phyloP scores from a whole-genome alignment of 192 early-diverging fungal species.

The Backusella liffmaniae region DNA sequence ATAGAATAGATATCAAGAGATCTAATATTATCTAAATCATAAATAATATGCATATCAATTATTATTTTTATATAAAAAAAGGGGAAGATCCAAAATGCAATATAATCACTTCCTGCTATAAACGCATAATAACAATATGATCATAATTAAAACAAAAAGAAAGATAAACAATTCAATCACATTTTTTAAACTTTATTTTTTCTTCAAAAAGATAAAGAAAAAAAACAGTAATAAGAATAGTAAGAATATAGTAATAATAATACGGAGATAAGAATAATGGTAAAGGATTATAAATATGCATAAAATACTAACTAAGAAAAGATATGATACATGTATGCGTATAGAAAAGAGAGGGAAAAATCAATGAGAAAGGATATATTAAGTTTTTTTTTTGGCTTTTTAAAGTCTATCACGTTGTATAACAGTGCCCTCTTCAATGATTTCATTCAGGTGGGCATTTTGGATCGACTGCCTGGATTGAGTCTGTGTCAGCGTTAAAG shows the following conservation, averaged over 20 bases:
- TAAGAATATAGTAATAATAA: not conserved
- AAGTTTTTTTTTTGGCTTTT: not conserved
- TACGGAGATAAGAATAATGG: not conserved
- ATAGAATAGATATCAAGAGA: not conserved
- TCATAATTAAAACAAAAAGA: not conserved
- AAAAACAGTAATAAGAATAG: not conserved
- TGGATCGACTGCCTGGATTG: not conserved
- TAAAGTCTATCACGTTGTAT: conserved; percentile 3
- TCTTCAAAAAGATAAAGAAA: not conserved
- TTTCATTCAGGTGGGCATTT: not conserved
- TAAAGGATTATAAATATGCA: not conserved
- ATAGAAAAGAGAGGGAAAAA: not conserved
- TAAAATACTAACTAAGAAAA: not conserved
- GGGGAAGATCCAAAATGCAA: not conserved
- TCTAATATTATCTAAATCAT: not conserved
- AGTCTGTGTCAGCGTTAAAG: not conserved
- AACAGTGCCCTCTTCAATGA: not conserved
- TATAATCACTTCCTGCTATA: not conserved
- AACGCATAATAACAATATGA: not conserved
- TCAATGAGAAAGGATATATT: not conserved
- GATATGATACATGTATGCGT: not conserved
- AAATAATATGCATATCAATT: not conserved
- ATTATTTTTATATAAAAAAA: not conserved
- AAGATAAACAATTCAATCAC: not conserved
- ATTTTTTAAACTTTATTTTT: not conserved